Conservation (phyloP, 2,329 filamentous ascomycete species). For the Diaporthe ilicicola region DNA sequence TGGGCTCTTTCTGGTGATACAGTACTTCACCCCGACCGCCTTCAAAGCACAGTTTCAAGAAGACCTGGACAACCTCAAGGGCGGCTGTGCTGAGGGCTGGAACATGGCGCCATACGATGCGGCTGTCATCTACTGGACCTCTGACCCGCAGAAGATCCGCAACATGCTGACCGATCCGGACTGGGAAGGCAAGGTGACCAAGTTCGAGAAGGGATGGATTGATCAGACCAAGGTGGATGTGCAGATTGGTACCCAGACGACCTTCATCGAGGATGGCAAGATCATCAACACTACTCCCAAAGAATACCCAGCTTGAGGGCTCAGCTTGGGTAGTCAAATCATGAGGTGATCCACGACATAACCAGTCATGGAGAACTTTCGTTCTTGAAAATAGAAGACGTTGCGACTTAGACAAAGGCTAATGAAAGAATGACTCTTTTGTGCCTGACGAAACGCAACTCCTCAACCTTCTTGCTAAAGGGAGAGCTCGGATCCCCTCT, state of each 20-base stretch:
- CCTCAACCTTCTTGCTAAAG: too few relatives aligned
- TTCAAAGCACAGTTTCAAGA: conserved; percentile 31
- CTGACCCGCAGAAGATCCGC: conserved; percentile 34
- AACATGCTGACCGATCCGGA: conserved; percentile 15
- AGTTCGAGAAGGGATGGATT: neutral
- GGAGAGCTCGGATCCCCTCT: too few relatives aligned
- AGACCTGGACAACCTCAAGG: conserved; percentile 33
- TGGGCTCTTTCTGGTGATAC: neutral
- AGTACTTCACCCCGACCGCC: conserved; percentile 28
- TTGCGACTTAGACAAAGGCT: too few relatives aligned
- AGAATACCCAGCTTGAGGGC: too few relatives aligned
- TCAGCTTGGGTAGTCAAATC: too few relatives aligned
- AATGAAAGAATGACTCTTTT: too few relatives aligned
- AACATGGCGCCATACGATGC: conserved; percentile 34
- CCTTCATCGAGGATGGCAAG: conserved; percentile 32
- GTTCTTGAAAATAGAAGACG: too few relatives aligned
- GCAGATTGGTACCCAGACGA: conserved; percentile 32
- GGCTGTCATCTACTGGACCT: conserved; percentile 32
- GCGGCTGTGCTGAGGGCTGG: conserved; percentile 25
- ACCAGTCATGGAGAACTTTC: too few relatives aligned
- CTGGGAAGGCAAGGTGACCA: neutral
- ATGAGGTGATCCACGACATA: too few relatives aligned
- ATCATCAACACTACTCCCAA: conserved; percentile 25
- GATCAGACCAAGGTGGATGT: conserved; percentile 30
- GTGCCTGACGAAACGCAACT: too few relatives aligned